These are phyloP conservation scores for Euphorbia pulcherrima DNA, from an alignment of 345 rosid genomes.

Conservation along the genomic window DNA sequence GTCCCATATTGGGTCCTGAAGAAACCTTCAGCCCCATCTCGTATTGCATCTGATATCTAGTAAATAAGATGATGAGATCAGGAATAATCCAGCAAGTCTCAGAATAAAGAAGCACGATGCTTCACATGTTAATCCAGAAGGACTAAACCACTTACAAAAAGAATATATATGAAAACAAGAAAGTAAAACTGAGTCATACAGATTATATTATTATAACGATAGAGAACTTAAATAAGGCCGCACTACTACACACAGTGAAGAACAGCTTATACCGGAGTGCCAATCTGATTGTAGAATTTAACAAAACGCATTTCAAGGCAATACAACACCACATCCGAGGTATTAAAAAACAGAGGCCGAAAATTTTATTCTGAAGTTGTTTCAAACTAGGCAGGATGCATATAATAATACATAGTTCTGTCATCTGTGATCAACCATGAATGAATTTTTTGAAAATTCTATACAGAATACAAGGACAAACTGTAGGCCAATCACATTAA, in stretches of 20 bases:
- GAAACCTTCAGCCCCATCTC: slow-evolving; percentile 99
- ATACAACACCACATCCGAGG: background rate
- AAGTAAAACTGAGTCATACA: background rate
- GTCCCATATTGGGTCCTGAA: slow-evolving; percentile 96
- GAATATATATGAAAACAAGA: background rate
- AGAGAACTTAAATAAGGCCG: background rate
- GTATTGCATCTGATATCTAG: slow-evolving; percentile 98
- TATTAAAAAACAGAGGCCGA: background rate
- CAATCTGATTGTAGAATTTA: background rate
- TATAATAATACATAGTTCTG: background rate
- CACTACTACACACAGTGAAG: background rate
- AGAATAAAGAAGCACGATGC: background rate
- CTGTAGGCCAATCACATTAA: slow-evolving; percentile 1
- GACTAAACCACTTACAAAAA: background rate
- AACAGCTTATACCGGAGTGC: background rate
- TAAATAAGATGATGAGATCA: slow-evolving; percentile 34
- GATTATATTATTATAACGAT: background rate
- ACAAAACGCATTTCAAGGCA: background rate
- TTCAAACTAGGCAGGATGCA: background rate
- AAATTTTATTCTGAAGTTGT: background rate
- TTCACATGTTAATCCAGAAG: background rate
- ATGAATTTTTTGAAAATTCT: background rate
- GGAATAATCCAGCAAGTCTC: slow-evolving; percentile 12
- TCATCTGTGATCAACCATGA: background rate
- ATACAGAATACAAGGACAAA: background rate